Evolutionary conservation across 164 flowering plant species (phyloP), one percentile per base, ranked within the genome.

Genomic region (Saururus chinensis): DNA sequence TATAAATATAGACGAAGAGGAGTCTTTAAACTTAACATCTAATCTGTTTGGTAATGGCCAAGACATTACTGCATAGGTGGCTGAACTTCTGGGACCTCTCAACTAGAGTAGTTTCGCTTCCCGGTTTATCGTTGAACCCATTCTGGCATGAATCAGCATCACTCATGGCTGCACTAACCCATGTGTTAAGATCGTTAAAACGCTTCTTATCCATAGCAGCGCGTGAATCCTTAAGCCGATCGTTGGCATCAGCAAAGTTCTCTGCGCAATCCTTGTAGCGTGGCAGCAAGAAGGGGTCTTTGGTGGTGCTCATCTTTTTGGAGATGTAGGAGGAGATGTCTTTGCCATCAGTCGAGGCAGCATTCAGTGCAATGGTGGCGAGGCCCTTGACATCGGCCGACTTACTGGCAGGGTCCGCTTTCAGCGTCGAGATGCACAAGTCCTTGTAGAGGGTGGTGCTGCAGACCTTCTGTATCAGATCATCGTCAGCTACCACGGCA

Each of bases 141-240:
- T n/a, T 20, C 20, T 59, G 48, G 24, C 61, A 59, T n/a, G 23
- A 19, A 13, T 59, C 51, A 7, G 49, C 17, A 22, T n/a, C 51
- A 19, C 48, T 19, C 61, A 59, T 59, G 51, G 61, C 48, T 21
- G 51, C 61, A 21, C 23, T 59, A 11, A 59, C 61, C 61, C 61
- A 59, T n/a, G 19, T 40, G 20, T 40, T 59, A 42, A 42, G 51
- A 40, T 59, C 61, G 26, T n/a, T 42, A n/a, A 7, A 59, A 1
- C 25, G 22, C 49, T 40, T 17, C 12, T 10, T 9, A 6, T 10
- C 61, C 51, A 59, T 5, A 1, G 61, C 48, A 7, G 21, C 12
- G 4, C 4, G 25, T 23, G 61, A 59, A 45, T 59, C 61, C n/a
- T 59, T 40, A 16, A 59, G 61, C 12, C 30, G 61, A 2, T 59